These are phyloP conservation scores for Entonaema liquescens DNA, from an alignment of 495 filamentous ascomycete species.

Conservation along the genomic window DNA sequence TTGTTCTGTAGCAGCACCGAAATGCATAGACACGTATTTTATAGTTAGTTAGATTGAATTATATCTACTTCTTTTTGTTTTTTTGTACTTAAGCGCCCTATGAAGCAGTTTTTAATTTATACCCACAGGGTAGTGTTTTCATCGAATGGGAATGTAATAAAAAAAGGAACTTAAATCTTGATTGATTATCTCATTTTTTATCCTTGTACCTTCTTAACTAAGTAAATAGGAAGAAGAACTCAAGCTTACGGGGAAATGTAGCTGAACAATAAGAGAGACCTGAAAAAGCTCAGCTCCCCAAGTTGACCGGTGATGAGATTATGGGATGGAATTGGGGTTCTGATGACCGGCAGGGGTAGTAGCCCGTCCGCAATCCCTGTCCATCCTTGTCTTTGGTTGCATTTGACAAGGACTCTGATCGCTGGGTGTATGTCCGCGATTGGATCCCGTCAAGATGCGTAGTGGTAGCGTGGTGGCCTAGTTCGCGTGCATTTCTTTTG, in stretches of 20 bases:
- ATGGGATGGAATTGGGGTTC: conserved; percentile 37
- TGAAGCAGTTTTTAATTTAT: not conserved
- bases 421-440: conserved; percentile 41
- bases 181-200: conserved; percentile 2
- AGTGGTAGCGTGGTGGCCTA: conserved; percentile 14
- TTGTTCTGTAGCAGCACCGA: not conserved
- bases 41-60: not conserved
- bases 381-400: conserved; percentile 39
- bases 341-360: conserved; percentile 25
- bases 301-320: conserved; percentile 23
- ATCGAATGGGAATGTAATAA: too few species aligned
- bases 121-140: not conserved
- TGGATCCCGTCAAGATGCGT: conserved; percentile 36
- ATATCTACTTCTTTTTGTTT: too few species aligned
- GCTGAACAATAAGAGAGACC: conserved; percentile 31
- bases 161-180: not conserved
- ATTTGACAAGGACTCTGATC: conserved; percentile 43
- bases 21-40: not conserved
- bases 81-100: not conserved
- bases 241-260: conserved; percentile 29
- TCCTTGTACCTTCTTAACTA: conserved; percentile 29
- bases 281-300: conserved; percentile 39
- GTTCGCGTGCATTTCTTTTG: conserved; percentile 35
- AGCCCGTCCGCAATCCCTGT: conserved; percentile 29
- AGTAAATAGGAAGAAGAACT: conserved; percentile 27